Evolutionary conservation across 2,329 filamentous ascomycete genomes (phyloP), one percentile per base, ranked within the genome.

Genomic region (Diplodia corticola): DNA sequence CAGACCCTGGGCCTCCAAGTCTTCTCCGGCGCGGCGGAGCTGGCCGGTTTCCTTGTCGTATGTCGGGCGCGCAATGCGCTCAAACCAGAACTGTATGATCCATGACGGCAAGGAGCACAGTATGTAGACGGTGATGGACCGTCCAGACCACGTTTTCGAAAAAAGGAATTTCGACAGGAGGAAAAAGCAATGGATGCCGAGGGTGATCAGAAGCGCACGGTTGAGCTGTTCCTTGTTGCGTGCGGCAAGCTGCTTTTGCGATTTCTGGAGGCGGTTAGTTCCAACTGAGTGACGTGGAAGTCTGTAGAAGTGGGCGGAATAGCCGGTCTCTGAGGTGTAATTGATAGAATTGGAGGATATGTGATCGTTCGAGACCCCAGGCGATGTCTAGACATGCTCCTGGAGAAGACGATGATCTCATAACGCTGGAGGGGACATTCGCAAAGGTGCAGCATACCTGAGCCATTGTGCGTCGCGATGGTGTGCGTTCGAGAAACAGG

Each of bases 1-100:
- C 82, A 99, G 81, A 4, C 95, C 95, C 37, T 89, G 86, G 10
- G 92, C 91, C 63, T 91, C 88, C 61, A 99, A 86, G 77, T 99
- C 95, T 76, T 98, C 93, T 50, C 95, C 94, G 0, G 91, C 83
- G 35, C 85, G 87, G 76, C 87, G 88, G 68, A 98, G 83, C n/a
- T 89, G 84, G 67, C 78, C 78, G 63, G 67, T 66, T 15, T 73
- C 70, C 24, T 88, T 76, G 70, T 88, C 86, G 75, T 89, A 91
- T 68, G 83, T 88, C 26, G 95, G 95, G 10, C 94, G 91, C 13
- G 91, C 92, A 7, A 93, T 88, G 54, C 86, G 85, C 79, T 99
- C 95, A 69, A 99, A 89, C 73, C 92, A 89, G 75, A 91, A 90
- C 77, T 98, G 88, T 79, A 95, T 92, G 71, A 89, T 74, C 63